Percentiles rank a stretch among this genome's conserved stretches.
Conservation (phyloP, 1,284 basidiomycete species). For the Erythrobasidium hasegawianum region DNA sequence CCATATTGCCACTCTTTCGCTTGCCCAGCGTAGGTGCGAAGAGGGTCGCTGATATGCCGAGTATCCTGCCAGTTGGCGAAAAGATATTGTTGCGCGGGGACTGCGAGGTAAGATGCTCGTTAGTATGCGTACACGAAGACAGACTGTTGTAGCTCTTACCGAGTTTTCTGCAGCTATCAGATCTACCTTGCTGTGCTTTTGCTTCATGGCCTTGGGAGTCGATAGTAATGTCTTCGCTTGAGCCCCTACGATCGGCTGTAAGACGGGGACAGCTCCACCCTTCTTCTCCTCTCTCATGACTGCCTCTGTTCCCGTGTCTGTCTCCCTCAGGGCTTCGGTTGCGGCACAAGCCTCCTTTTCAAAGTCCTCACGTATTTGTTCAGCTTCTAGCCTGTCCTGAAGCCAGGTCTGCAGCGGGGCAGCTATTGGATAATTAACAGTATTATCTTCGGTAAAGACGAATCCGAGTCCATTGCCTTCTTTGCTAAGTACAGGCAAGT, state of each 20-base stretch:
- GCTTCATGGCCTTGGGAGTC: no score
- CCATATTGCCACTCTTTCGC: background rate
- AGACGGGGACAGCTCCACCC: no score
- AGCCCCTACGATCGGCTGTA: no score
- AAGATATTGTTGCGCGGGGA: slow-evolving; percentile 5
- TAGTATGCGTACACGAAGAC: no score
- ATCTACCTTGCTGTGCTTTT: no score
- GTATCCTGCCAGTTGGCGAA: background rate
- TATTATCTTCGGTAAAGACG: background rate
- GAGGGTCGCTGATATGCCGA: background rate
- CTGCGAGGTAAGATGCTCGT: background rate
- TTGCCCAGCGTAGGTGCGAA: background rate
- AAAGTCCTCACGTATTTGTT: background rate
- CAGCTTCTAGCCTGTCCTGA: background rate
- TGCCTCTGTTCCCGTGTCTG: background rate
- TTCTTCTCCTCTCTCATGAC: no score
- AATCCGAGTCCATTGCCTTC: background rate
- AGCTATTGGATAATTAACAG: no score
- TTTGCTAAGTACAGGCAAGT: background rate
- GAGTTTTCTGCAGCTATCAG: background rate
- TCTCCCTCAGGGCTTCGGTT: background rate
- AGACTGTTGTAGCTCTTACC: no score
- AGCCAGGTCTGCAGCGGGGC: background rate
- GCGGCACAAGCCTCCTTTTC: background rate
- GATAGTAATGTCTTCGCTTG: no score